A percentile compares a stretch with the other conserved stretches of the same genome.
phyloP scores from a whole-genome alignment of 148 eudicot genomes.

The Amaranthus cruentus region DNA sequence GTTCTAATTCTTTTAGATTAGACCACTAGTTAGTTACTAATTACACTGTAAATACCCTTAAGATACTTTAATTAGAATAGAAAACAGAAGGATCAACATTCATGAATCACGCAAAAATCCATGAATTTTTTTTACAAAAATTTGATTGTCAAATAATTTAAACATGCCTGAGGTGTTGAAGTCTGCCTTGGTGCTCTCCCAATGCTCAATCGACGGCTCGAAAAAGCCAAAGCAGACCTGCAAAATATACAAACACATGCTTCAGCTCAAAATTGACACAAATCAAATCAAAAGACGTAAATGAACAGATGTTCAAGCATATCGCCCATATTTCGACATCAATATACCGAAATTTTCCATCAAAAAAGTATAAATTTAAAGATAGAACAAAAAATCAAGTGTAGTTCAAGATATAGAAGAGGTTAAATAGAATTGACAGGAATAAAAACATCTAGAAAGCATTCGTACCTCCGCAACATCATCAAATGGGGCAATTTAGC shows the following conservation, averaged over 20 bases:
- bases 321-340: neutral
- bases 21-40: neutral
- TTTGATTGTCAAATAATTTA: neutral
- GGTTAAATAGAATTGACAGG: neutral
- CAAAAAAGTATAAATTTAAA: neutral
- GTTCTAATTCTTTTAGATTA: neutral
- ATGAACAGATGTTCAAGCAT: too few relatives aligned
- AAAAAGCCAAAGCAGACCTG: constrained; percentile 59
- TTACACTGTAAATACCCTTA: neutral
- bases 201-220: constrained; percentile 35
- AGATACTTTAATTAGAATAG: neutral
- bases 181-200: constrained; percentile 34
- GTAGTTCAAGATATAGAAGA: neutral
- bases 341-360: neutral
- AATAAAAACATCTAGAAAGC: neutral
- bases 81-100: neutral
- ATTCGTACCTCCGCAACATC: constrained; percentile 22
- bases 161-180: constrained; percentile 48
- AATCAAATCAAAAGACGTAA: neutral
- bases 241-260: neutral
- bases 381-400: neutral
- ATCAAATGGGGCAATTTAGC: constrained; percentile 3
- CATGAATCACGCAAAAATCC: neutral
- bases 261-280: neutral
- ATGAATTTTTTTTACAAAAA: neutral